A percentile compares a stretch with the other conserved stretches of the same genome.
Evolutionary conservation across 352 stramenopile species (phyloP).

Genomic region (Globisporangium viniferum): DNA sequence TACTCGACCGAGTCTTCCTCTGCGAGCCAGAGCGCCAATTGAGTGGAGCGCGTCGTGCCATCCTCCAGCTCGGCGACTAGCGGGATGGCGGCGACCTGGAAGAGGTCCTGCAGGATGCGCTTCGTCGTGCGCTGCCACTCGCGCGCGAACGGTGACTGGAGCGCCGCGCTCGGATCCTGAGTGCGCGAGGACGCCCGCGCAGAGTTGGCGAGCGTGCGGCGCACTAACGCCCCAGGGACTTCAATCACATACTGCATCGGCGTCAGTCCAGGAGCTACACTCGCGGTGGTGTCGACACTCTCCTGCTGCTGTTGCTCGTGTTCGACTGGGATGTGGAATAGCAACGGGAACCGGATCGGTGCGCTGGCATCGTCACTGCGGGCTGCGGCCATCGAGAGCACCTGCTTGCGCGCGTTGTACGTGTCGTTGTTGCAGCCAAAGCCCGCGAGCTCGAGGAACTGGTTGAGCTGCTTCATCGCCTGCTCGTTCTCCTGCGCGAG

Average conservation of each 20-base stretch:
- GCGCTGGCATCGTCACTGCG: constrained; percentile 20
- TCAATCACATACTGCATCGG: constrained; percentile 44
- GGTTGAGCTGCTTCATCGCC: constrained; percentile 77
- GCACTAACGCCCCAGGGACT: constrained; percentile 47
- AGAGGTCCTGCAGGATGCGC: constrained; percentile 55
- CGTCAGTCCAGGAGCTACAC: neutral
- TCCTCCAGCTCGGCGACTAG: constrained; percentile 20
- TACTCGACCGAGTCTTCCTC: constrained; percentile 36
- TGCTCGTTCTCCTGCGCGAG: constrained; percentile 60
- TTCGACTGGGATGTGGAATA: constrained; percentile 46
- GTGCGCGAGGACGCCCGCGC: constrained; percentile 14
- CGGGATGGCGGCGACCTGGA: constrained; percentile 52
- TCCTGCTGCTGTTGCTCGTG: constrained; percentile 7
- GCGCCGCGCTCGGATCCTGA: constrained; percentile 28
- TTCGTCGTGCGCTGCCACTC: constrained; percentile 71
- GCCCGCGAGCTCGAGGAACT: constrained; percentile 63
- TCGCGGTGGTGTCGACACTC: neutral
- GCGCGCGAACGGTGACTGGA: constrained; percentile 48
- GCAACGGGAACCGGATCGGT: constrained; percentile 47
- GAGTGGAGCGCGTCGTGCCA: constrained; percentile 24
- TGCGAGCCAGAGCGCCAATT: constrained; percentile 50
- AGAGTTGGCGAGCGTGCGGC: constrained; percentile 47
- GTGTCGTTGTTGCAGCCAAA: constrained; percentile 72
- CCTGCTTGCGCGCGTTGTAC: constrained; percentile 47
- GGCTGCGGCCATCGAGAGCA: constrained; percentile 30